These are phyloP conservation scores for Hylodesmum podocarpum DNA, from an alignment of 306 rosid genomes.

Conservation along the genomic window DNA sequence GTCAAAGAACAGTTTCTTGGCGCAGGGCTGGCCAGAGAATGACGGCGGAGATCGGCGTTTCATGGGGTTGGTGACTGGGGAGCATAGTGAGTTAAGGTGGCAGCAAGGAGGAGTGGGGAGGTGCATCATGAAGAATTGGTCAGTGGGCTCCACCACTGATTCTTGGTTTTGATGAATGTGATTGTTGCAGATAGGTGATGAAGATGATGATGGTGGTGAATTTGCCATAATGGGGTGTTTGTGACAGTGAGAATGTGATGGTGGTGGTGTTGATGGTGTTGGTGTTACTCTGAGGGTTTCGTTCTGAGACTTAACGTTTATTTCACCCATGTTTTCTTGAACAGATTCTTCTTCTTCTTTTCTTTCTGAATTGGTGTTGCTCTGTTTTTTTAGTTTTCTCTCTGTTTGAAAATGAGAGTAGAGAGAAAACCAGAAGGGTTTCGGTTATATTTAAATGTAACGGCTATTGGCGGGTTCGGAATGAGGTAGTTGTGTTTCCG, in stretches of 20 bases:
- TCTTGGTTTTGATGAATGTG: neutral
- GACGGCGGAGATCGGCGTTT: constrained; percentile 29
- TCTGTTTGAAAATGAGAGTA: neutral
- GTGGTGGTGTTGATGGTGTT: neutral
- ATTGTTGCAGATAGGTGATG: neutral
- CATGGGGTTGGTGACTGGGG: constrained; percentile 22
- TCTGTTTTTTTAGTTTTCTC: neutral
- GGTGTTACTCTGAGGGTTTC: neutral
- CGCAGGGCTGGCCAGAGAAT: neutral
- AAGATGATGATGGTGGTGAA: neutral
- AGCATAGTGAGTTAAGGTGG: neutral
- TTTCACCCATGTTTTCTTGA: constrained; percentile 15
- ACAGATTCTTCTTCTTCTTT: neutral
- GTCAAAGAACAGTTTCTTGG: constrained; percentile 35
- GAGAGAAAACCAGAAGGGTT: neutral
- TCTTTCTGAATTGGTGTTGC: neutral
- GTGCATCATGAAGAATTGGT: constrained; percentile 24
- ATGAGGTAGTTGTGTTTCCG: neutral
- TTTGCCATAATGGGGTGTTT: neutral
- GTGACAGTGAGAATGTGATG: too few species aligned
- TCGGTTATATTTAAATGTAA: neutral
- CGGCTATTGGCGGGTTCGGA: constrained; percentile 6
- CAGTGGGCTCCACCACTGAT: constrained; percentile 2
- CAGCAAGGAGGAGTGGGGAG: constrained; percentile 19
- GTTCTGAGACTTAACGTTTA: neutral